Percentiles rank a stretch among this genome's conserved stretches.
These are phyloP conservation scores for Yamadazyma kanchanaburiensis DNA, from an alignment of 1,139 yeast species.

Conservation along the genomic window DNA sequence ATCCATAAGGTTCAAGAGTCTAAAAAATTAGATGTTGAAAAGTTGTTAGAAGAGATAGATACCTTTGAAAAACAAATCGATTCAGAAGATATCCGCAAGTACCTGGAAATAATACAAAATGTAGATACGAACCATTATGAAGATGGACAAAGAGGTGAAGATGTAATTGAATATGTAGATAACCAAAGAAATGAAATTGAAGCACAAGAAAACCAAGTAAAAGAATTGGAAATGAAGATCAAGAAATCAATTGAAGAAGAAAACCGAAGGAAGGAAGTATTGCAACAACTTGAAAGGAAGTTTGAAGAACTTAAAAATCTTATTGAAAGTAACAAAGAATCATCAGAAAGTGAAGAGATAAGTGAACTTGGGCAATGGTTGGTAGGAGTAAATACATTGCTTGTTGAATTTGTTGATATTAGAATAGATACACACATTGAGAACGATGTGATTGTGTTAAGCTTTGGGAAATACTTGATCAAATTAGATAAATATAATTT, in stretches of 20 bases:
- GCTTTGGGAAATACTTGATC: constrained; percentile 7
- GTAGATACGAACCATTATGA: constrained; percentile 6
- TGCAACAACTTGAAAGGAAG: not conserved
- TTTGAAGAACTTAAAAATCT: not conserved
- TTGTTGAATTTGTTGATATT: constrained; percentile 17
- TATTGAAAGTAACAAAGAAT: not conserved
- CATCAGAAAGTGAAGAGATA: constrained; percentile 4
- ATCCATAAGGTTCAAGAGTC: constrained; percentile 15
- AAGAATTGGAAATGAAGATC: not conserved
- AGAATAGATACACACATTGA: constrained; percentile 12
- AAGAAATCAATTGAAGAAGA: constrained; percentile 1
- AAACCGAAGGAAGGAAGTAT: not conserved
- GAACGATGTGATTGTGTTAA: constrained; percentile 8
- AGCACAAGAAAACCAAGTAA: constrained; percentile 1
- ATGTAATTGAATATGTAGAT: constrained; percentile 7
- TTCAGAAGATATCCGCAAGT: constrained; percentile 4
- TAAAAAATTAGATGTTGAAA: constrained; percentile 11
- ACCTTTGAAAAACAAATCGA: constrained; percentile 4
- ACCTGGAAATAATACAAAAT: constrained; percentile 8
- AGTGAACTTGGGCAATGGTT: constrained; percentile 30
- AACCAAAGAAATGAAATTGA: constrained; percentile 6
- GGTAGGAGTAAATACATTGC: constrained; percentile 24
- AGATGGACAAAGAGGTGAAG: constrained; percentile 4
- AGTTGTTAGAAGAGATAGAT: constrained; percentile 15
- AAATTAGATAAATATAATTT: constrained; percentile 8